phyloP scores from a whole-genome alignment of 2,329 filamentous ascomycete species.

The Aspergillus fructus region DNA sequence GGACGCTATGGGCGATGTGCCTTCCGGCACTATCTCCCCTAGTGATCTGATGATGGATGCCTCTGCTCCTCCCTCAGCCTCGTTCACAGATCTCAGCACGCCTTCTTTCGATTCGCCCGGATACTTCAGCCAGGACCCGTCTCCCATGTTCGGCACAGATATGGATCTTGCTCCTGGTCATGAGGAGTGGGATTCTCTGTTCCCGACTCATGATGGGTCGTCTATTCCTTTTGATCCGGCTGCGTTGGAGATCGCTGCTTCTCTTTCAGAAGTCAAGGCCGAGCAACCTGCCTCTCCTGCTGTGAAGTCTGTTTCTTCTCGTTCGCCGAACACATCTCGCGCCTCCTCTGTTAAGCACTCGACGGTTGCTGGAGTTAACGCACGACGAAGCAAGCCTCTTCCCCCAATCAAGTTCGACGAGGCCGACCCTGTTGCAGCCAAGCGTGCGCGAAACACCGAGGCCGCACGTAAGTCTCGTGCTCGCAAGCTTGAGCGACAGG shows the following conservation, averaged over 20 bases:
- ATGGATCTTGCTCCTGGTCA: conserved; percentile 53
- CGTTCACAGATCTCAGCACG: conserved; percentile 81
- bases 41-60: conserved; percentile 73
- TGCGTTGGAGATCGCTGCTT: conserved; percentile 33
- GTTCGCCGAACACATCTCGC: conserved; percentile 37
- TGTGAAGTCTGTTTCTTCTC: conserved; percentile 40
- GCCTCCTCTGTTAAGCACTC: conserved; percentile 62
- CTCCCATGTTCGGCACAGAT: conserved; percentile 68
- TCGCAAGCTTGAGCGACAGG: conserved; percentile 75
- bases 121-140: conserved; percentile 70
- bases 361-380: conserved; percentile 66
- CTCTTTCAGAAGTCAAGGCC: conserved; percentile 21
- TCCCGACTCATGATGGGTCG: conserved; percentile 30
- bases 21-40: conserved; percentile 71
- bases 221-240: conserved; percentile 29
- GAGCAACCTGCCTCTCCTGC: conserved; percentile 22
- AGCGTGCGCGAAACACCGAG: conserved; percentile 90
- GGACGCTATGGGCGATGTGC: conserved; percentile 36
- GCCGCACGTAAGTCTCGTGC: conserved; percentile 91
- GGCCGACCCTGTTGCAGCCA: conserved; percentile 73
- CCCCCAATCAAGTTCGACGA: conserved; percentile 77
- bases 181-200: conserved; percentile 69
- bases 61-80: conserved; percentile 78
- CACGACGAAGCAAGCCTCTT: conserved; percentile 77
- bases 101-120: conserved; percentile 76